Base-by-base conservation (phyloP, 257 asterid genomes). In the Nicotiana tomentosiformis region DNA sequence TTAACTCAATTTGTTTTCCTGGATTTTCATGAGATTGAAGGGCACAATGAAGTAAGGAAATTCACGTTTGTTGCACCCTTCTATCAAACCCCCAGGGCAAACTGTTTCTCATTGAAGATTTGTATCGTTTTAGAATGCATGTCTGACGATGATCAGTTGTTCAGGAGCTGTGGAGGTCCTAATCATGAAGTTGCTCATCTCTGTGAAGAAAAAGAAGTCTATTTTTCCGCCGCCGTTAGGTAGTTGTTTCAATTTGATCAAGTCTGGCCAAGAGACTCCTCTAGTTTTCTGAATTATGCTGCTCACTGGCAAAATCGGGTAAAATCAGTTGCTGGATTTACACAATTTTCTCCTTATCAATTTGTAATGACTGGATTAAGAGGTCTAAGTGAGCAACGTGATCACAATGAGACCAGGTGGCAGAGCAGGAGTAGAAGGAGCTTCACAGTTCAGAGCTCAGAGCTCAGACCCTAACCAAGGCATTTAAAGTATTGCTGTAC, bases 41-140 rank as follows among this genome's bases (percentile, higher is more conserved):
- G 86, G 5, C 66, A 83, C 37, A 85, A 83, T 46, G 92, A 89
- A 76, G 43, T 15, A n/a, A 87, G 90, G 90, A 89, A 87, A 81
- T 90, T 86, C 67, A 78, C 87, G 39, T 86, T 87, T 82, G 83
- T 91, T 81, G 92, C 94, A 61, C 97, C 97, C 3, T 91, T 89
- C 77, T 84, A 66, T 66, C 55, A 86, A 82, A 88, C 95, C 56
- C 97, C 94, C 46, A 88, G 81, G 58, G 92, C 85, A 26, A 90
- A 83, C 76, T 87, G 69, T 89, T 94, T 93, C 82, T 55, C 89
- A 16, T 72, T 95, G 86, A 89, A 82, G 87, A 90, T 92, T 68
- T 86, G 90, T 70, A 35, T 92, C 76, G 96, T 77, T 82, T 70
- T 95, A 92, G 99, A 94, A 84, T 91, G 96, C 85, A 37, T 69